Conservation (phyloP, 306 rosid species). For the Neltuma alba region DNA sequence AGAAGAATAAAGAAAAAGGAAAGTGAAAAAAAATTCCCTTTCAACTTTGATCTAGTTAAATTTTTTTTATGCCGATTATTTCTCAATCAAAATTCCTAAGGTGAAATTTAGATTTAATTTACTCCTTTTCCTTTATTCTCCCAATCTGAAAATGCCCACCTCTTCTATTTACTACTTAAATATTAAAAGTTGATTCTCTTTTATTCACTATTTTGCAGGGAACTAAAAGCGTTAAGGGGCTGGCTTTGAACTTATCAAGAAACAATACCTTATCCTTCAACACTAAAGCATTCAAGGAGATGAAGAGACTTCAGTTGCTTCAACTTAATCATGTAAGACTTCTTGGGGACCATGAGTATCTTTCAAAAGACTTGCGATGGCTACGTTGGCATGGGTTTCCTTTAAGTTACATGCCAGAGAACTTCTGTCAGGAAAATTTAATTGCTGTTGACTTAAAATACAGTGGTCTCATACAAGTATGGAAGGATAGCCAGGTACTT, state of each 20-base stretch:
- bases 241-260: not conserved
- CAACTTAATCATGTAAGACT: not conserved
- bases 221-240: not conserved
- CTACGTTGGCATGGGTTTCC: conserved; percentile 1
- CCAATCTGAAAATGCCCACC: no score
- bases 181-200: no score
- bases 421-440: not conserved
- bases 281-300: not conserved
- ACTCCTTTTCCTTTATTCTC: no score
- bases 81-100: no score
- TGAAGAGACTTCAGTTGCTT: not conserved
- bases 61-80: no score
- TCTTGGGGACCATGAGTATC: not conserved
- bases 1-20: no score
- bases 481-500: not conserved
- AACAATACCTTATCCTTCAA: not conserved
- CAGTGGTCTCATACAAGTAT: not conserved
- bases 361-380: not conserved
- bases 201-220: not conserved
- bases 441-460: not conserved
- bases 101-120: no score
- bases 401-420: not conserved
- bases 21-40: no score
- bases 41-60: no score
- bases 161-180: no score